These are phyloP conservation scores for Pleurotus pulmonarius DNA, from an alignment of 768 basidiomycete genomes.

Conservation along the genomic window DNA sequence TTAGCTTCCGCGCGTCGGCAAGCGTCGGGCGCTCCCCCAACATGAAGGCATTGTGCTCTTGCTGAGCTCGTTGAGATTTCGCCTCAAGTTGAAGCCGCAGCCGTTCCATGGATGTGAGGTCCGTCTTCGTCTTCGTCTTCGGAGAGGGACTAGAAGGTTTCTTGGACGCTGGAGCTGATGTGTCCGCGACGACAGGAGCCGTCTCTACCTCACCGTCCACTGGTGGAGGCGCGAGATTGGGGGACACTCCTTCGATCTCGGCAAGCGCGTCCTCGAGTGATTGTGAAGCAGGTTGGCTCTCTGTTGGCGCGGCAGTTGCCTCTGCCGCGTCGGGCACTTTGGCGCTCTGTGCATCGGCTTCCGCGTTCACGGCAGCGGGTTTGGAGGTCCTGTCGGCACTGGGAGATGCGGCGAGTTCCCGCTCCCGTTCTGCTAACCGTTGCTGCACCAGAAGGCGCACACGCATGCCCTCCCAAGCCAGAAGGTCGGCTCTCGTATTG, in stretches of 20 bases:
- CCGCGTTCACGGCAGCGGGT: background rate
- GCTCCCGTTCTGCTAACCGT: conserved; percentile 11
- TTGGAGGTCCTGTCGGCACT: background rate
- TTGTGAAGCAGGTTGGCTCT: background rate
- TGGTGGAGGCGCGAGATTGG: background rate
- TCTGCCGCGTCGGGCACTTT: background rate
- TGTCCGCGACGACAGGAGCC: background rate
- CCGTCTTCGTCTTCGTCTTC: background rate
- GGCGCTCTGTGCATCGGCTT: background rate
- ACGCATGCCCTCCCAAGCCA: conserved; percentile 45
- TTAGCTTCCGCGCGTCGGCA: background rate
- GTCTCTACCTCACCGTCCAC: background rate
- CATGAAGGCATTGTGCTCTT: background rate
- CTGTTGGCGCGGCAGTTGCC: background rate
- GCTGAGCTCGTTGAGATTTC: background rate
- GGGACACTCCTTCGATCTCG: background rate
- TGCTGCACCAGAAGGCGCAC: conserved; percentile 37
- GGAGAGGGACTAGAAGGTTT: background rate
- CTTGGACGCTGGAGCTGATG: background rate
- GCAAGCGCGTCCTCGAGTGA: background rate
- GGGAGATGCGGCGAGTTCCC: background rate
- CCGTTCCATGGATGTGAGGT: background rate
- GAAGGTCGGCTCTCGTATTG: conserved; percentile 33
- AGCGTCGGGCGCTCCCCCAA: background rate
- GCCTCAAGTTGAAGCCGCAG: background rate